Percentiles rank a stretch among this genome's conserved stretches.
phyloP scores from a whole-genome alignment of 371 early-diverging fungal species.

The Amoeboaphelidium protococcarum region DNA sequence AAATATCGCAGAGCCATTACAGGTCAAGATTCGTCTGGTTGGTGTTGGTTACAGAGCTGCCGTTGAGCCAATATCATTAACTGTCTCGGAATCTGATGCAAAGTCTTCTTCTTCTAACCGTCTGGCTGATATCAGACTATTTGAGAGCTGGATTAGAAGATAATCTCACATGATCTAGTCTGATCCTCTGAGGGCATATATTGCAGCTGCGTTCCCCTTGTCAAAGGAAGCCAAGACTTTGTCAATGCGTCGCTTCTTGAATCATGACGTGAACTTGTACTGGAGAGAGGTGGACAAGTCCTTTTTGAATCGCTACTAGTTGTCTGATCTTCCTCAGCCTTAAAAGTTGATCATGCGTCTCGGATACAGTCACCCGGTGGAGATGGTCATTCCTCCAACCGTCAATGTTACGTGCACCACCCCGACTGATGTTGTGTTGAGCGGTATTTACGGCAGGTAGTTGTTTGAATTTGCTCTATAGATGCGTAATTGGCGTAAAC shows the following conservation, averaged over 20 bases:
- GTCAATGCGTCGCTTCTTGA: neutral
- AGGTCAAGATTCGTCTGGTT: no score
- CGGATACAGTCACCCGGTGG: slow-evolving; percentile 65
- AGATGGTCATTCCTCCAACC: slow-evolving; percentile 47
- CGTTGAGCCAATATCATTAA: slow-evolving; percentile 19
- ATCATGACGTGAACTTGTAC: neutral
- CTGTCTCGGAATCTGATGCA: no score
- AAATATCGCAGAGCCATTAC: no score
- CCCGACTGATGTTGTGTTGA: slow-evolving; percentile 58
- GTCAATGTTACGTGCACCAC: slow-evolving; percentile 46
- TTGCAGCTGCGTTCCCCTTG: neutral
- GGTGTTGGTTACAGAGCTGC: slow-evolving; percentile 87
- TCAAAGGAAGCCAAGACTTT: neutral
- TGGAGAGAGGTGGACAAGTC: neutral
- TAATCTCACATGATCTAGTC: neutral
- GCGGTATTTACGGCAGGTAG: slow-evolving; percentile 40
- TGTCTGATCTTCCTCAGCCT: slow-evolving; percentile 6
- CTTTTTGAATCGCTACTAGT: neutral
- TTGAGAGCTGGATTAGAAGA: neutral
- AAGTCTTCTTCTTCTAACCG: no score
- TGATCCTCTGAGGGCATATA: neutral
- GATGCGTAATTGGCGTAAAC: slow-evolving; percentile 64
- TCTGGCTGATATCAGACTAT: neutral
- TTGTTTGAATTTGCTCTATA: slow-evolving; percentile 74
- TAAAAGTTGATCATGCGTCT: slow-evolving; percentile 39